These are phyloP conservation scores for Venturiaceae sp. DNA, from an alignment of 2,329 filamentous ascomycete species.

Conservation along the genomic window DNA sequence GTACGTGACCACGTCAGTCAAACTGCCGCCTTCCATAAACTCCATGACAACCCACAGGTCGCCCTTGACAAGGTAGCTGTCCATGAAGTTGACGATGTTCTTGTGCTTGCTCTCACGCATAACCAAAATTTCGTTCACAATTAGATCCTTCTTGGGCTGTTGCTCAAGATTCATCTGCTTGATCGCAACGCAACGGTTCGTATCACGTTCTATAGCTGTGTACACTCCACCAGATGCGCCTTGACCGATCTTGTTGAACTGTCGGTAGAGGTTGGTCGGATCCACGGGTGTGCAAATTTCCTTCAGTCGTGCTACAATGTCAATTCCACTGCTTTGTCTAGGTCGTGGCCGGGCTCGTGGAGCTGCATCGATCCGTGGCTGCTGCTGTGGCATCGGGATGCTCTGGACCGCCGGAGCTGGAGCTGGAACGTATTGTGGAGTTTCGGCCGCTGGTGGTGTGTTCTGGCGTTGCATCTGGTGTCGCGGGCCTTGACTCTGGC, in stretches of 20 bases:
- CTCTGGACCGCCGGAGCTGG: constrained; percentile 28
- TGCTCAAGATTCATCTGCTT: constrained; percentile 99
- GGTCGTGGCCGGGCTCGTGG: constrained; percentile 66
- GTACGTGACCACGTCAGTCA: constrained; percentile 97
- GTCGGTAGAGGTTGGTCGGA: constrained; percentile 76
- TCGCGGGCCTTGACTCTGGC: constrained; percentile 47
- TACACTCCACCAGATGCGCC: constrained; percentile 94
- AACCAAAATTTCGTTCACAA: constrained; percentile 97
- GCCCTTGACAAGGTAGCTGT: constrained; percentile 81
- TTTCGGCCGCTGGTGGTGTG: constrained; percentile 31
- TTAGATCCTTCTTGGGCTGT: constrained; percentile 97
- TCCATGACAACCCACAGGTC: constrained; percentile 99
- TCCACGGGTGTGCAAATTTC: constrained; percentile 87
- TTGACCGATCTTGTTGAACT: constrained; percentile 91
- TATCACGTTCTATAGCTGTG: constrained; percentile 76
- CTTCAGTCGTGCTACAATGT: constrained; percentile 75
- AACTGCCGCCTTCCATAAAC: constrained; percentile 96
- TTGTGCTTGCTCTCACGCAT: constrained; percentile 99
- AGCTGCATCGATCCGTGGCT: constrained; percentile 37
- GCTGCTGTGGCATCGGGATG: constrained; percentile 34
- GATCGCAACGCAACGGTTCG: constrained; percentile 86
- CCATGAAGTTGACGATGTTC: constrained; percentile 99
- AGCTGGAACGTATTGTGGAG: constrained; percentile 41
- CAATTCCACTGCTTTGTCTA: constrained; percentile 69
- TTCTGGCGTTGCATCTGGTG: constrained; percentile 17